These are phyloP conservation scores for Pichia membranifaciens DNA, from an alignment of 805 yeast genomes.

Conservation along the genomic window DNA sequence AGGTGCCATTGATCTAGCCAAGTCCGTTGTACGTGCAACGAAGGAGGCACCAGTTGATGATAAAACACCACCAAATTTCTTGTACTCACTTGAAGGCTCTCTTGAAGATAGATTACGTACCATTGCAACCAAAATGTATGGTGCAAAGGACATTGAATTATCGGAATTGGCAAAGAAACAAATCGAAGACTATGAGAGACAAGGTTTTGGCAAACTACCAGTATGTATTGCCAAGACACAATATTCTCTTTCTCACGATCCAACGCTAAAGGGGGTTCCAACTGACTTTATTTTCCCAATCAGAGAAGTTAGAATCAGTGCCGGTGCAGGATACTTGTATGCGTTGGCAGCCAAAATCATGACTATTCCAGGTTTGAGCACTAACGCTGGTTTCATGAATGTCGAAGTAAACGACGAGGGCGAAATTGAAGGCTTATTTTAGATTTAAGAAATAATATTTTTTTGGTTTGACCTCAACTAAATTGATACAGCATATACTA, in stretches of 20 bases:
- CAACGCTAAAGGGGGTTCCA: constrained; percentile 78
- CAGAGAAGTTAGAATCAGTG: constrained; percentile 75
- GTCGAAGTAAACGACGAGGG: constrained; percentile 77
- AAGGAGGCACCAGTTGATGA: constrained; percentile 30
- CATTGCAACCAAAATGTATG: constrained; percentile 73
- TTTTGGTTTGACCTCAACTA: no score
- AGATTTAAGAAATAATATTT: constrained; percentile 8
- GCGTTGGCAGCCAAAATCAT: constrained; percentile 83
- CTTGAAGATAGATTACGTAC: constrained; percentile 63
- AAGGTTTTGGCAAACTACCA: constrained; percentile 74
- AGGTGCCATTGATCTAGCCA: constrained; percentile 71
- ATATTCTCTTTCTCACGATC: constrained; percentile 78
- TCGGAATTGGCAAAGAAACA: constrained; percentile 64
- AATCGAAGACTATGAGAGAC: constrained; percentile 59
- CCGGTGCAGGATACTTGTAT: constrained; percentile 83
- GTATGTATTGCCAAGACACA: constrained; percentile 84
- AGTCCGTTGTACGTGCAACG: constrained; percentile 61
- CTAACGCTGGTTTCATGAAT: constrained; percentile 82
- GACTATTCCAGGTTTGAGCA: constrained; percentile 82
- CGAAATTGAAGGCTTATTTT: constrained; percentile 77
- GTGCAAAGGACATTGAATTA: constrained; percentile 67
- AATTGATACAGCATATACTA: no score
- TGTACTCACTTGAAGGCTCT: constrained; percentile 51
- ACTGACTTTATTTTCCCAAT: constrained; percentile 74
- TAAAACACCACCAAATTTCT: constrained; percentile 35